Base-by-base conservation (phyloP, 2,329 filamentous ascomycete genomes). In the Xylariaceae sp. region DNA sequence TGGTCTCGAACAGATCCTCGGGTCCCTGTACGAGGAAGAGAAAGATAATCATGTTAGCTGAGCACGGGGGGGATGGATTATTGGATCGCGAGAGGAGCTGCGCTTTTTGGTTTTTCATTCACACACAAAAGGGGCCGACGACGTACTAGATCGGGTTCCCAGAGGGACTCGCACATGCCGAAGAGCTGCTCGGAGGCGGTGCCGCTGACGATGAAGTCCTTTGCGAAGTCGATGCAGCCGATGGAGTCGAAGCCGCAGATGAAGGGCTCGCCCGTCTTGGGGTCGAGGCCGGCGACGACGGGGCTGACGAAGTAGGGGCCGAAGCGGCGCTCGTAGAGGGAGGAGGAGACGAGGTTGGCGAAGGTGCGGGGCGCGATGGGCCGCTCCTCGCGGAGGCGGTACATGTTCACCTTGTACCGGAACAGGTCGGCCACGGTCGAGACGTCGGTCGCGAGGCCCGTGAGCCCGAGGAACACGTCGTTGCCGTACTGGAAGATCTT, bases 341-440 rank as follows among this genome's bases (percentile, higher is more conserved):
- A 85, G 53, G 79, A 87, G 59, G 81, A 86, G 57, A 98, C 89
- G 52, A 98, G 80, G 73, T 98, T 96, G 65, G 92, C 89, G 69
- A 98, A 88, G 43, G 92, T 98, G 64, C 85, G 78, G 31, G 92
- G 92, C 40, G 86, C 83, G 67, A 98, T 97, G 73, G 88, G 78
- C 61, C 92, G 88, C 76, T 98, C 92, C 75, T 98, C 92, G 60
- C 92, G 87, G 59, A 98, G 80, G 51, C 92, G 86, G 78, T 98
- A 98, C 86, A 98, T 94, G 78, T 98, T 98, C 66, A 94, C 88
- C 77, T 98, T 98, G 81, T 95, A 97, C 61, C 92, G 88, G 78
- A 98, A 94, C 53, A 97, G 83, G 69, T 98, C 90, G 57, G 83
- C 85, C 54, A 98, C 90, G 54, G 90, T 97, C 50, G 78, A 79